Percentiles rank a stretch among this genome's conserved stretches.
phyloP scores from a whole-genome alignment of 2,329 filamentous ascomycete species.

The Clarireedia monteithiana region DNA sequence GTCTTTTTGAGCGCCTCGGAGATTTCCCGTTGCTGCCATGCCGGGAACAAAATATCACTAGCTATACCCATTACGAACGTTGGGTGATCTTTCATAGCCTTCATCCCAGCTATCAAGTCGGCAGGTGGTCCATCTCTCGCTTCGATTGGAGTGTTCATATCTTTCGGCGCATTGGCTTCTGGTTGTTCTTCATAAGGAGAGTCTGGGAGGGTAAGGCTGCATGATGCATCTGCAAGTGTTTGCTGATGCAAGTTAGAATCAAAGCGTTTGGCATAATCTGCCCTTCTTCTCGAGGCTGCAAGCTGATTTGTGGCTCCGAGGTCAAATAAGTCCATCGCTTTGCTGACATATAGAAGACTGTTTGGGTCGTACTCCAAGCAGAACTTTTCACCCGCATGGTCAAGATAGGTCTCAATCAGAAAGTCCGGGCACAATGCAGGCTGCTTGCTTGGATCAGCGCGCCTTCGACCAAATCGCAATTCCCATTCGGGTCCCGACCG shows the following conservation, averaged over 20 bases:
- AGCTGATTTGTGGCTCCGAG: constrained; percentile 65
- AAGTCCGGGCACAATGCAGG: constrained; percentile 97
- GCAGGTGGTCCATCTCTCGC: constrained; percentile 53
- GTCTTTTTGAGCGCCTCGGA: constrained; percentile 70
- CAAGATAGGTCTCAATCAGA: constrained; percentile 94
- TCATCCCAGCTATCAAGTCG: constrained; percentile 72
- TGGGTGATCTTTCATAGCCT: constrained; percentile 64
- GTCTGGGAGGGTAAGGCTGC: constrained; percentile 75
- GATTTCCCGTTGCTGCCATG: constrained; percentile 95
- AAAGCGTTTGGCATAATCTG: constrained; percentile 51
- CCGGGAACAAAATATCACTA: constrained; percentile 92
- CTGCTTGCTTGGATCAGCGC: constrained; percentile 78
- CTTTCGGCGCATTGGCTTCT: constrained; percentile 35
- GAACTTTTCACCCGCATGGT: constrained; percentile 97
- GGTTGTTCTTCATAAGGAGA: constrained; percentile 81
- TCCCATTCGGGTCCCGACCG: constrained; percentile 97
- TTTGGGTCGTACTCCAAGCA: constrained; percentile 95
- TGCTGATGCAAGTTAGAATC: constrained; percentile 32
- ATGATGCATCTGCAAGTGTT: constrained; percentile 38
- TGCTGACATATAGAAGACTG: constrained; percentile 90
- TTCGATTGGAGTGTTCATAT: constrained; percentile 27
- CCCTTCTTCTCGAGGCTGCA: constrained; percentile 53
- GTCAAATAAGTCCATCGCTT: constrained; percentile 98
- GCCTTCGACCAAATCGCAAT: constrained; percentile 77
- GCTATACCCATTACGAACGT: constrained; percentile 88